A percentile compares a stretch with the other conserved stretches of the same genome.
Evolutionary conservation across 768 basidiomycete genomes (phyloP).

Genomic region (Tulasnella sp.): DNA sequence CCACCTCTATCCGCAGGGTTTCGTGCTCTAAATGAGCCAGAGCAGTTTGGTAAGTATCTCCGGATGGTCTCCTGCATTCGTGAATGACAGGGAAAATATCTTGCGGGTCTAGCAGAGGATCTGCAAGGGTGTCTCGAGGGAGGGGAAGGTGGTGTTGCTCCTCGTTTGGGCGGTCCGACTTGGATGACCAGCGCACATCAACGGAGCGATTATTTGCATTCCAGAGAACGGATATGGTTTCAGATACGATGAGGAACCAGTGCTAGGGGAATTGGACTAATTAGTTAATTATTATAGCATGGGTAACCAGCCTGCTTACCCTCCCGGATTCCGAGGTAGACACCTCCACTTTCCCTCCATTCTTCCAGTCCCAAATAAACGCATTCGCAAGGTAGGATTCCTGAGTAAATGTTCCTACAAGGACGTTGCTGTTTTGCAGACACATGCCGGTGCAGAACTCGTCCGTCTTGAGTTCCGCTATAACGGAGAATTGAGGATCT

Average conservation of each 20-base stretch:
- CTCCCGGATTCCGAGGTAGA: background rate
- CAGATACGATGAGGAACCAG: background rate
- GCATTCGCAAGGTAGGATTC: background rate
- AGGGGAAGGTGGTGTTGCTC: background rate
- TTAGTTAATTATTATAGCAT: background rate
- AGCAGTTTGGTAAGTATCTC: background rate
- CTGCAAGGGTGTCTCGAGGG: background rate
- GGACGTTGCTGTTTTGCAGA: background rate
- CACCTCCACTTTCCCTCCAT: background rate
- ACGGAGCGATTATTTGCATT: background rate
- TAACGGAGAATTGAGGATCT: background rate
- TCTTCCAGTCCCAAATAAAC: background rate
- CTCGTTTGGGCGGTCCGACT: background rate
- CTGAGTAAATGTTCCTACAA: background rate
- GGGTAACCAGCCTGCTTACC: background rate
- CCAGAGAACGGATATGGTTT: background rate
- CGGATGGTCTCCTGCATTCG: background rate
- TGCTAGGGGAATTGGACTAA: background rate
- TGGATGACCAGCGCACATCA: background rate
- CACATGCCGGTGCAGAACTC: background rate
- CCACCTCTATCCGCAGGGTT: background rate
- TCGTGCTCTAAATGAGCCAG: background rate
- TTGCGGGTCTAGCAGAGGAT: background rate
- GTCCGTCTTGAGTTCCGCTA: background rate
- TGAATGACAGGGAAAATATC: background rate